Conservation (phyloP, 2,329 filamentous ascomycete genomes). For the Plectosphaerella sp. region DNA sequence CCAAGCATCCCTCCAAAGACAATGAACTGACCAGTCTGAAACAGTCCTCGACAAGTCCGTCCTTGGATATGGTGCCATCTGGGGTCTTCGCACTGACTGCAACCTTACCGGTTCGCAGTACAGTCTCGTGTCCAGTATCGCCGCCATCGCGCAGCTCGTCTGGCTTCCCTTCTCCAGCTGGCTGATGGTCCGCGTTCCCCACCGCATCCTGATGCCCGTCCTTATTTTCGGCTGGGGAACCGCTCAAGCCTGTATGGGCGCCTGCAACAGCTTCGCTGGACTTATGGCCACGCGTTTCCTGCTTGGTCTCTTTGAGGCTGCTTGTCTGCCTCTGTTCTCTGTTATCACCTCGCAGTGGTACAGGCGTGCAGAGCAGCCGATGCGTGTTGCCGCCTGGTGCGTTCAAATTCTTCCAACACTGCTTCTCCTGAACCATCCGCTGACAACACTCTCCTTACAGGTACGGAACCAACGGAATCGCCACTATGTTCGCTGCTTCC, state of each 20-base stretch:
- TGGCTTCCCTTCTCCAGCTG: constrained; percentile 58
- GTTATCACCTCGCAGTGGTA: constrained; percentile 46
- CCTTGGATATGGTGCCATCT: constrained; percentile 53
- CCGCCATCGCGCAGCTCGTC: constrained; percentile 54
- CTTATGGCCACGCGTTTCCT: constrained; percentile 16
- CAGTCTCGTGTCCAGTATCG: constrained; percentile 52
- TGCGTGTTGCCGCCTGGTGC: constrained; percentile 58
- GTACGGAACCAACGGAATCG: constrained; percentile 56
- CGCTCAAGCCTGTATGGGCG: constrained; percentile 28
- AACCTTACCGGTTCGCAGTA: constrained; percentile 49
- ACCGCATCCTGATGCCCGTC: constrained; percentile 51
- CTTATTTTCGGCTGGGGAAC: constrained; percentile 41
- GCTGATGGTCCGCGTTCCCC: constrained; percentile 57
- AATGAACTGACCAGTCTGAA: neutral
- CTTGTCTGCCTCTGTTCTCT: constrained; percentile 36
- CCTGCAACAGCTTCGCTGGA: constrained; percentile 11
- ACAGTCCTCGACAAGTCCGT: constrained; percentile 53
- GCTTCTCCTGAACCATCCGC: neutral
- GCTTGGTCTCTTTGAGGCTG: constrained; percentile 15
- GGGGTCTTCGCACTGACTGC: constrained; percentile 45
- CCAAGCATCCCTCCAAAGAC: neutral
- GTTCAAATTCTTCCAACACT: neutral
- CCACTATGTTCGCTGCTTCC: constrained; percentile 51
- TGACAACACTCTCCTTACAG: neutral
- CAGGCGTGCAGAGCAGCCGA: constrained; percentile 50